Evolutionary conservation across 805 yeast genomes (phyloP), one percentile per base, ranked within the genome.

Genomic region (Phaffomyces opuntiae): DNA sequence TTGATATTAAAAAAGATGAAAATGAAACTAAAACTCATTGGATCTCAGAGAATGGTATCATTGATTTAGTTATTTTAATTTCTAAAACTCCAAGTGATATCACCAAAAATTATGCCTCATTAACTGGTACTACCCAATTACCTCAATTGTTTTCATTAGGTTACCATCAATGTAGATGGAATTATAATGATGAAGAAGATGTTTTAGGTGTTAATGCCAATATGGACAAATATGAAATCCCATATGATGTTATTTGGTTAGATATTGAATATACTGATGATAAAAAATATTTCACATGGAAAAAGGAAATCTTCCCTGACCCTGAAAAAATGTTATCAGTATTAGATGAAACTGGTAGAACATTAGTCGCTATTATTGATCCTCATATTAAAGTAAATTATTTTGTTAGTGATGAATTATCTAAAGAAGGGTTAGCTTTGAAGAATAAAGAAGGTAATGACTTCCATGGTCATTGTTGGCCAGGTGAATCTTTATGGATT

Each of bases 81-180:
- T 93, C 80, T 14, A 64, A 70, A 3, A 72, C 77, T 0, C 83
- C 87, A 1, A 61, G 64, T 1, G 73, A 71, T 16, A 72, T 93
- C 21, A 74, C 81, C 36, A 57, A 69, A 37, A 70, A 79, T 32
- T 91, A 84, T 61, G 83, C 88, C 1, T 53, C 61, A 2, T 62
- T 93, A 16, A 82, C 95, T 0, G 99, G 99, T 0, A 75, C 67
- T 47, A 73, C 89, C 0, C 63, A 71, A 8, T 64, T 93, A 11
- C 99, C 99, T 1, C 84, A 80, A 51, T 51, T 81, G 38, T 85
- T 89, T 56, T 72, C 96, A 0, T 63, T 89, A 13, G 98, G 96
- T 0, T 87, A 93, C 60, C 98, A 93, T 60, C 99, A 93, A 65
- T 91, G 96, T 60, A 76, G 98, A 58, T 93, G 99, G 99, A 93